Conservation (phyloP, 1,284 basidiomycete genomes). For the Rhodofomes roseus region DNA sequence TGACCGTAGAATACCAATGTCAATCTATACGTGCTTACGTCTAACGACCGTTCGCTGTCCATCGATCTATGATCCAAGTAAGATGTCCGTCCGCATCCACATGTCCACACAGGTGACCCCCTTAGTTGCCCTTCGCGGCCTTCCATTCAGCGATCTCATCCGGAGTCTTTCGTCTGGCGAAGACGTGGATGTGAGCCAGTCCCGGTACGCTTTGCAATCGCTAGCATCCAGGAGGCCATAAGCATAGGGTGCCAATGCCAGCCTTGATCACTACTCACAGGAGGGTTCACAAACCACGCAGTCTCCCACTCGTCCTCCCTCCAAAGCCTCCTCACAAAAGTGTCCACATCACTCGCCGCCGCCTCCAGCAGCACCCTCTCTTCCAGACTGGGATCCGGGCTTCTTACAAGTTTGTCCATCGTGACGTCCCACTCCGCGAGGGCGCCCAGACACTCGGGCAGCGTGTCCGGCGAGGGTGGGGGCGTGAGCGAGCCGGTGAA, state of each 20-base stretch:
- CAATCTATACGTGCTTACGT: neutral
- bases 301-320: slow-evolving; percentile 71
- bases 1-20: neutral
- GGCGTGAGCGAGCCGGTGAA: slow-evolving; percentile 60
- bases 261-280: slow-evolving; percentile 42
- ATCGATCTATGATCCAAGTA: neutral
- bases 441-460: slow-evolving; percentile 53
- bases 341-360: slow-evolving; percentile 55
- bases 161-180: slow-evolving; percentile 52
- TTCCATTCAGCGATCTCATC: slow-evolving; percentile 22
- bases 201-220: slow-evolving; percentile 76
- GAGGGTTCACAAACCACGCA: slow-evolving; percentile 84
- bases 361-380: slow-evolving; percentile 48
- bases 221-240: slow-evolving; percentile 30
- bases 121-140: neutral
- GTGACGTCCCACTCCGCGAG: slow-evolving; percentile 69
- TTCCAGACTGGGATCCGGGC: slow-evolving; percentile 38
- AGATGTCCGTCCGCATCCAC: neutral
- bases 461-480: slow-evolving; percentile 61
- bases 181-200: slow-evolving; percentile 78
- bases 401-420: slow-evolving; percentile 50
- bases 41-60: neutral
- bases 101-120: neutral
- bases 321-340: slow-evolving; percentile 65
- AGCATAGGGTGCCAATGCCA: neutral